phyloP scores from a whole-genome alignment of 345 rosid species.

The Mallotus nudiflorus region DNA sequence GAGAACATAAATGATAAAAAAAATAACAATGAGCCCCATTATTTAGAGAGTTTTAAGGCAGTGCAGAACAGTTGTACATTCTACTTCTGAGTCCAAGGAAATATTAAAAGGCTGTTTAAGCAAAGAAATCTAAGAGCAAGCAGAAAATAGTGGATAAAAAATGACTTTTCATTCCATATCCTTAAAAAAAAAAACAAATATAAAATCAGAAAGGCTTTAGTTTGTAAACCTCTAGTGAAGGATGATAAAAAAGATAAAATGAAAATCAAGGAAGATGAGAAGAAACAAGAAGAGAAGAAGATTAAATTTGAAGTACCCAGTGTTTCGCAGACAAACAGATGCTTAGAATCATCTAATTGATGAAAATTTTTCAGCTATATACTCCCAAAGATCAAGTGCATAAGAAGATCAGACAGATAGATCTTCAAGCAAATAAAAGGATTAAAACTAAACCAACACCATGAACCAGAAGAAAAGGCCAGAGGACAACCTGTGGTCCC shows the following conservation, averaged over 20 bases:
- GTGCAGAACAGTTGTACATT: not conserved
- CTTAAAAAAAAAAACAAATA: too few relatives aligned
- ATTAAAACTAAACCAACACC: not conserved
- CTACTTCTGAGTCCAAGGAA: not conserved
- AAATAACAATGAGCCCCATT: not conserved
- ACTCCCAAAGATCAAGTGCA: not conserved
- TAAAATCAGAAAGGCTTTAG: too few relatives aligned
- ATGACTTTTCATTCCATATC: too few relatives aligned
- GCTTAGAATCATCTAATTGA: not conserved
- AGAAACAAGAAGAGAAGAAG: not conserved
- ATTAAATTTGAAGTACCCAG: slow-evolving; percentile 3
- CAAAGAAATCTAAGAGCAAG: slow-evolving; percentile 2
- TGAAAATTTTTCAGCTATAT: not conserved
- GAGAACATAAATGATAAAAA: slow-evolving; percentile 9
- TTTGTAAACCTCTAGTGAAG: not conserved
- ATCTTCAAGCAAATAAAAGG: not conserved
- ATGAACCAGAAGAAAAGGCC: slow-evolving; percentile 8
- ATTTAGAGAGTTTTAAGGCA: not conserved
- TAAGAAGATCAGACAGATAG: not conserved
- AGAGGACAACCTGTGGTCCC: slow-evolving; percentile 67
- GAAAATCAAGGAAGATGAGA: too few relatives aligned
- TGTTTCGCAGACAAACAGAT: not conserved
- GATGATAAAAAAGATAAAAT: too few relatives aligned
- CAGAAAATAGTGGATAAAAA: not conserved
- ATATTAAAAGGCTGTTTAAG: not conserved